These are phyloP conservation scores for Kockovaella imperatae DNA, from an alignment of 768 basidiomycete species.

Conservation along the genomic window DNA sequence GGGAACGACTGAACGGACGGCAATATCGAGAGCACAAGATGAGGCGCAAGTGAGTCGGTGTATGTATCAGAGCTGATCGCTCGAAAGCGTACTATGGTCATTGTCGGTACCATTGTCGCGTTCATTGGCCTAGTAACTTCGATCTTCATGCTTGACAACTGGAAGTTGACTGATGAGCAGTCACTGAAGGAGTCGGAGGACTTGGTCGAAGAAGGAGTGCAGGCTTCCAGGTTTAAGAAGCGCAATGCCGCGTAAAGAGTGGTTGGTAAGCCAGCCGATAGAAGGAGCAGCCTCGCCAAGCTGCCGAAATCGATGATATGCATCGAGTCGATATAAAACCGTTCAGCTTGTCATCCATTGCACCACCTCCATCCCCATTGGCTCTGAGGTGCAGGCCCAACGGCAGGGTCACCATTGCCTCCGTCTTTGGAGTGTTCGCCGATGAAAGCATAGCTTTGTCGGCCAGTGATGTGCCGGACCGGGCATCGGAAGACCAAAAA, in stretches of 20 bases:
- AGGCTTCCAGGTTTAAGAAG: too few relatives aligned
- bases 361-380: conserved; percentile 39
- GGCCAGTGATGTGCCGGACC: conserved; percentile 20
- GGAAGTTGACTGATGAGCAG: conserved; percentile 20
- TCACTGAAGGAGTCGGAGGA: conserved; percentile 24
- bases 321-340: too few relatives aligned
- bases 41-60: conserved; percentile 34
- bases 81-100: conserved; percentile 23
- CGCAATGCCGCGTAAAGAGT: too few relatives aligned
- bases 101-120: conserved; percentile 22
- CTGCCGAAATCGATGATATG: too few relatives aligned
- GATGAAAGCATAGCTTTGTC: conserved; percentile 35
- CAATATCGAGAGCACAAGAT: conserved; percentile 39
- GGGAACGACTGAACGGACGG: conserved; percentile 29
- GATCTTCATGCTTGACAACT: conserved; percentile 23
- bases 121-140: conserved; percentile 13
- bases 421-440: conserved; percentile 30
- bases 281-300: too few relatives aligned
- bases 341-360: too few relatives aligned
- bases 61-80: not conserved
- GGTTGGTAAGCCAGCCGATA: too few relatives aligned
- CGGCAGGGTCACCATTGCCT: conserved; percentile 20
- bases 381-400: conserved; percentile 20
- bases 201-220: not conserved
- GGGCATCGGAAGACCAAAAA: conserved; percentile 43